These are phyloP conservation scores for Nidula microcarpa DNA, from an alignment of 768 basidiomycete species.

Conservation along the genomic window DNA sequence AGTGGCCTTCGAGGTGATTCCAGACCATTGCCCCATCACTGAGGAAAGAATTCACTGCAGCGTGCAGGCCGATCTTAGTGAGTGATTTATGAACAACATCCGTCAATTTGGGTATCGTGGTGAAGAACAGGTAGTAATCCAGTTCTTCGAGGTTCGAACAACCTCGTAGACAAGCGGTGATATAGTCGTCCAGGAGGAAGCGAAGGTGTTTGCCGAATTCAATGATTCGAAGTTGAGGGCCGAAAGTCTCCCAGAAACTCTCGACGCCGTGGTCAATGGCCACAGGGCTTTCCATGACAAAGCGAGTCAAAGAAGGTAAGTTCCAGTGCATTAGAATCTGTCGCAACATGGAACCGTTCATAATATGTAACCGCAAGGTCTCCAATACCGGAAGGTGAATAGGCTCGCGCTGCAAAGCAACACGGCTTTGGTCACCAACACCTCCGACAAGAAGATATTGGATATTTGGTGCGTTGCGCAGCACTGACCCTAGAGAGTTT, in stretches of 20 bases:
- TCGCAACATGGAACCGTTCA: slow-evolving; percentile 48
- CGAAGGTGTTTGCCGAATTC: slow-evolving; percentile 58
- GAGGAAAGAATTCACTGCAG: slow-evolving; percentile 41
- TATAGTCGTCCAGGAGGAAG: slow-evolving; percentile 48
- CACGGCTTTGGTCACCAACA: slow-evolving; percentile 23
- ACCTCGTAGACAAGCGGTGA: slow-evolving; percentile 40
- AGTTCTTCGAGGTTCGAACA: slow-evolving; percentile 47
- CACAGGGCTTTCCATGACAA: slow-evolving; percentile 50
- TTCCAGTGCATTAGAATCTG: slow-evolving; percentile 44
- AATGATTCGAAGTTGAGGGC: slow-evolving; percentile 45
- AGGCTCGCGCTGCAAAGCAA: slow-evolving; percentile 14
- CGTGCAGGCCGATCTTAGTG: slow-evolving; percentile 47
- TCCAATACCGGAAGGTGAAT: slow-evolving; percentile 42
- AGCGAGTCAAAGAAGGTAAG: slow-evolving; percentile 47
- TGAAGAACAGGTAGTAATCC: slow-evolving; percentile 57
- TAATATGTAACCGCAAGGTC: slow-evolving; percentile 49
- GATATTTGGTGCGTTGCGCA: slow-evolving; percentile 50
- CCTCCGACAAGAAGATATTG: slow-evolving; percentile 59
- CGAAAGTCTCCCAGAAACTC: slow-evolving; percentile 46
- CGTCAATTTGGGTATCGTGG: slow-evolving; percentile 21
- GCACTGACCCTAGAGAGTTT: slow-evolving; percentile 53
- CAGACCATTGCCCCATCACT: slow-evolving; percentile 29
- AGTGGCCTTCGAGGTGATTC: slow-evolving; percentile 42
- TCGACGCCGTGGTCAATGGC: slow-evolving; percentile 29
- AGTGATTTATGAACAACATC: slow-evolving; percentile 26